phyloP scores from a whole-genome alignment of 2,329 filamentous ascomycete genomes.

The Onygenales sp. region DNA sequence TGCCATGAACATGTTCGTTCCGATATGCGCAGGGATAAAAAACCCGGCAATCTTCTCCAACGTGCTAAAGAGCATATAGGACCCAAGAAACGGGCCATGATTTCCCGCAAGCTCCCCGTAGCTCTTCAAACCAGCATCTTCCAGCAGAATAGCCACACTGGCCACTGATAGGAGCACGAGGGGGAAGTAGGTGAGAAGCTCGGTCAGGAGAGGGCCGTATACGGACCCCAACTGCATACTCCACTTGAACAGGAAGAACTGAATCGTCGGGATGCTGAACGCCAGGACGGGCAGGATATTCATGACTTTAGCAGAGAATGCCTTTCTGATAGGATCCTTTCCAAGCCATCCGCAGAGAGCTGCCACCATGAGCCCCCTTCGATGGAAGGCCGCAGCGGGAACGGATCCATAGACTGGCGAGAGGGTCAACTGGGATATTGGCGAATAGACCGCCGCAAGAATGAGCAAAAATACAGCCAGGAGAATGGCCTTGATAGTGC shows the following conservation, averaged over 20 bases:
- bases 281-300: conserved; percentile 62
- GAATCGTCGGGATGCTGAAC: conserved; percentile 62
- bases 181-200: conserved; percentile 63
- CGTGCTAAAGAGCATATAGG: conserved; percentile 54
- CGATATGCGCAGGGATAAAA: conserved; percentile 44
- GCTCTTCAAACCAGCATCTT: conserved; percentile 45
- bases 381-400: conserved; percentile 64
- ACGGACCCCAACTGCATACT: conserved; percentile 58
- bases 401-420: conserved; percentile 85
- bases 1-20: conserved; percentile 55
- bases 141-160: conserved; percentile 55
- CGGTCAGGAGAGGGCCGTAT: conserved; percentile 66
- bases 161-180: conserved; percentile 55
- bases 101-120: conserved; percentile 52
- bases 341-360: conserved; percentile 64
- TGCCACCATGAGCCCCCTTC: conserved; percentile 53
- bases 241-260: conserved; percentile 59
- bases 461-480: conserved; percentile 25
- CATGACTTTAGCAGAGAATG: conserved; percentile 37
- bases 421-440: conserved; percentile 54
- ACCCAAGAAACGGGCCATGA: conserved; percentile 54
- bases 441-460: conserved; percentile 31
- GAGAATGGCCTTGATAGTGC: conserved; percentile 17
- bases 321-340: conserved; percentile 45
- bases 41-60: conserved; percentile 32